phyloP scores from a whole-genome alignment of 1,284 basidiomycete genomes.

The Albatrellus sp. region DNA sequence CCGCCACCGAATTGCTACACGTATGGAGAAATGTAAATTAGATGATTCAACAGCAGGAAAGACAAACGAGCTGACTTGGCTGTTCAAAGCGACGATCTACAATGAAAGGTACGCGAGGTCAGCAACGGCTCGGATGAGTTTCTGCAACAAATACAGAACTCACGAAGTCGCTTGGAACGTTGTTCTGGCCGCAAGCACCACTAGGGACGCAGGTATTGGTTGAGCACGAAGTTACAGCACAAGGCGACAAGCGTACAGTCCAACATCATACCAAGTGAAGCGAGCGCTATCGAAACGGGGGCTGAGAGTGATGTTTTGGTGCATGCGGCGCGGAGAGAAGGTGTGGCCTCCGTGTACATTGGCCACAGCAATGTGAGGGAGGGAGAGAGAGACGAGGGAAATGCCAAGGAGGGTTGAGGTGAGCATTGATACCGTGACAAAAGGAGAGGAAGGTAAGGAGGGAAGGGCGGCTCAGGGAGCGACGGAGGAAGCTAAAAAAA shows the following conservation, averaged over 20 bases:
- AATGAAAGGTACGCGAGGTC: neutral
- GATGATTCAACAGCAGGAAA: too few relatives aligned
- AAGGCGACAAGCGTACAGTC: slow-evolving; percentile 29
- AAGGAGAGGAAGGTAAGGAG: neutral
- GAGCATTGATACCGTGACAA: slow-evolving; percentile 15
- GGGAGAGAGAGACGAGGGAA: slow-evolving; percentile 17
- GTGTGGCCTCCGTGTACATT: slow-evolving; percentile 9
- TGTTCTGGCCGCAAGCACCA: slow-evolving; percentile 43
- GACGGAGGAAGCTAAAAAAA: neutral
- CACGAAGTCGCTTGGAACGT: slow-evolving; percentile 36
- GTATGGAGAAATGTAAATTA: neutral
- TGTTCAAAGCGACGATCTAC: too few relatives aligned
- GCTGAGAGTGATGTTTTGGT: slow-evolving; percentile 18
- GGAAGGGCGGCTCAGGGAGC: neutral
- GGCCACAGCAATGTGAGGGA: slow-evolving; percentile 17
- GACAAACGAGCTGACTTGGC: too few relatives aligned
- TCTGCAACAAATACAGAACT: slow-evolving; percentile 14
- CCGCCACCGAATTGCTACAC: slow-evolving; percentile 19
- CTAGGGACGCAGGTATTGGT: slow-evolving; percentile 16
- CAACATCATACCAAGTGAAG: slow-evolving; percentile 41
- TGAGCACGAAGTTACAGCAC: neutral
- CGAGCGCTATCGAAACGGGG: slow-evolving; percentile 16
- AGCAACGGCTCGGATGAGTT: neutral
- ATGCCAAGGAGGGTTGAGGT: slow-evolving; percentile 16
- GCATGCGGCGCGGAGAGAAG: slow-evolving; percentile 15